A percentile compares a stretch with the other conserved stretches of the same genome.
Conservation (phyloP, 2,329 filamentous ascomycete genomes). For the Paecilomyces formosus region DNA sequence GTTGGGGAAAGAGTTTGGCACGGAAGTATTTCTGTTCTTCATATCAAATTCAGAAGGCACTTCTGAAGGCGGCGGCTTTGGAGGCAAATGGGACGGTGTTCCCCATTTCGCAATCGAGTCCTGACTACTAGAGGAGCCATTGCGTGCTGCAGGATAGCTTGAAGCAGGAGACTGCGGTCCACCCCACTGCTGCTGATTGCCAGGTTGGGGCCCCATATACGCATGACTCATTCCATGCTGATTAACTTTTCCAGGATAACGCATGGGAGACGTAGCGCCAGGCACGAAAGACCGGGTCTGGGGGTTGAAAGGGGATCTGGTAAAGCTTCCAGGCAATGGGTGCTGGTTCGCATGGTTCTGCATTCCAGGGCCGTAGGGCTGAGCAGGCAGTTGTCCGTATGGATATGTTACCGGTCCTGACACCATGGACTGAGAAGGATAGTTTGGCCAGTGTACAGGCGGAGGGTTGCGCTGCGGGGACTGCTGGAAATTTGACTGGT, state of each 20-base stretch:
- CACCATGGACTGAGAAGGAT: conserved; percentile 26
- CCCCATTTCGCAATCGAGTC: conserved; percentile 44
- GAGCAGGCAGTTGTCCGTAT: conserved; percentile 69
- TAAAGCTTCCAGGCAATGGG: conserved; percentile 76
- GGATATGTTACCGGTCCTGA: conserved; percentile 53
- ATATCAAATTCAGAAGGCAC: conserved; percentile 34
- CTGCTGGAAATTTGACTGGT: conserved; percentile 23
- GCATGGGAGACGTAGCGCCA: conserved; percentile 33
- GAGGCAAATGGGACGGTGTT: conserved; percentile 42
- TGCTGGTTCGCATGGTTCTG: conserved; percentile 70
- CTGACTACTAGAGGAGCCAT: conserved; percentile 15
- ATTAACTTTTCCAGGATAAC: conserved; percentile 24
- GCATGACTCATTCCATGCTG: conserved; percentile 19
- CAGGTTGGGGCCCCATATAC: conserved; percentile 16
- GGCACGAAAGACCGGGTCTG: conserved; percentile 91
- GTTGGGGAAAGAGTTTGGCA: conserved; percentile 14
- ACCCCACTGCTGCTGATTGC: conserved; percentile 20
- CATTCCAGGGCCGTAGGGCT: conserved; percentile 50
- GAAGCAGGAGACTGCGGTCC: conserved; percentile 12
- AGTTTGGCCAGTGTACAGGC: conserved; percentile 31
- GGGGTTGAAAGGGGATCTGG: conserved; percentile 82
- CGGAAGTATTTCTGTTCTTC: conserved; percentile 22
- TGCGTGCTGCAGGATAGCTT: conserved; percentile 12
- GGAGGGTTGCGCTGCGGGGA: conserved; percentile 32
- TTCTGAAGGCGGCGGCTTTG: conserved; percentile 44